Evolutionary conservation across 345 rosid genomes (phyloP), one percentile per base, ranked within the genome.

Genomic region (Populus deltoides): DNA sequence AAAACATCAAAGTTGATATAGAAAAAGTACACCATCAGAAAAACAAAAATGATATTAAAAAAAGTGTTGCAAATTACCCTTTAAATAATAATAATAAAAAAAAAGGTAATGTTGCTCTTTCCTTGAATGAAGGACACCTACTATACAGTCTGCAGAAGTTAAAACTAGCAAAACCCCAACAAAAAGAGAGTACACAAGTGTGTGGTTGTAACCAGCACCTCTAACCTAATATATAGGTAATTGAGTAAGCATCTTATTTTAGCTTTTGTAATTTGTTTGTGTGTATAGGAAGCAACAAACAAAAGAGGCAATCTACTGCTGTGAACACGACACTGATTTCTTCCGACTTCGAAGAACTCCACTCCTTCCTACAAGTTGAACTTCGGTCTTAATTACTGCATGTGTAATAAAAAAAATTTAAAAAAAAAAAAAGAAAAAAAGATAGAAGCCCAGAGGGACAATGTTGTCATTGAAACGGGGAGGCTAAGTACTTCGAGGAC

Each of bases 231-330:
- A 49, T 49, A 47, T 3, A 35, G 57, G n/a, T 12, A 18, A 70
- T 73, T 72, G 82, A 73, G 49, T 61, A 43, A 67, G 82, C 81
- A 76, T 76, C 79, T 73, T 77, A 25, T 17, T 18, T 24, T 35
- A 9, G 49, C 71, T 70, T 68, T 63, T 65, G 29, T 57, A 66
- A 61, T 35, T 79, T 78, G 79, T 66, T 78, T 73, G 27, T 27
- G 27, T 12, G 4, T 3, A 38, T 35, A 41, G 77, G 81, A 81
- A 76, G 49, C 78, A 76, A 69, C 69, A 63, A 7, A 6, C 18
- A 3, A 55, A 62, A 68, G 71, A 24, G 57, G 57, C 24, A 45
- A 68, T 12, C 67, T 47, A 59, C 36, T 5, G 36, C 36, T 33
- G 36, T 33, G 36, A 33, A 33, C 36, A 33, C 36, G 36, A 33